Base-by-base conservation (phyloP, 768 basidiomycete species). In the Grammothele lineata region DNA sequence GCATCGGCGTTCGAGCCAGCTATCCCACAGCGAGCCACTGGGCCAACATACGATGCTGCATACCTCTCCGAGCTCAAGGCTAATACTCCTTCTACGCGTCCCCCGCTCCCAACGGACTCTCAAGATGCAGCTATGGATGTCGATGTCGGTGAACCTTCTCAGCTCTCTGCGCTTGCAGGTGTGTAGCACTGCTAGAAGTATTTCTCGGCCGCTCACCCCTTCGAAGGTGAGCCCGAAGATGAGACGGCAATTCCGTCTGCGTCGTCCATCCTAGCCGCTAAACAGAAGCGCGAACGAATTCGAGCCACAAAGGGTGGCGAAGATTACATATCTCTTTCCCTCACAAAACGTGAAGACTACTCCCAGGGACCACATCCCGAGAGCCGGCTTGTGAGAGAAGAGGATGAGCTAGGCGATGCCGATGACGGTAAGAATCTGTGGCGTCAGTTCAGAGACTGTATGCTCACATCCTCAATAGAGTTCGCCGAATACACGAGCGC, bases 401-500 rank as follows among this genome's bases (percentile, higher is more conserved):
- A 93, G 33, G 91, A 93, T 62, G 88, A 93, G 53, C 62, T 89
- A 2, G 91, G 91, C 10, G 88, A 92, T 60, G 89, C 83, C 2
- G 91, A 92, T 32, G 91, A 93, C 53, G 91, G 91, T 90, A 56
- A 34, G 77, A n/a, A n/a, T n/a, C 62, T 4, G 1, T 33, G 27
- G 27, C 27, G n/a, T n/a, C n/a, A n/a, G n/a, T n/a, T n/a, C n/a
- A n/a, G n/a, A n/a, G 14, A 30, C 8, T 30, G 14, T 7, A 14
- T 30, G 27, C 7, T 14, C 14, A 30, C 7, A 30, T 30, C 7
- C 27, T 7, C 27, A 33, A 36, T 53, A 92, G 91, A 92, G 57
- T 90, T 76, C 60, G 85, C 91, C 5, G 89, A 92, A 59, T 93
- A 83, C 56, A 93, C 91, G 1, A 88, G 82, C 56, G 90, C 91